Evolutionary conservation across 768 basidiomycete genomes (phyloP), one percentile per base, ranked within the genome.

Genomic region (Psilocybe azurescens): DNA sequence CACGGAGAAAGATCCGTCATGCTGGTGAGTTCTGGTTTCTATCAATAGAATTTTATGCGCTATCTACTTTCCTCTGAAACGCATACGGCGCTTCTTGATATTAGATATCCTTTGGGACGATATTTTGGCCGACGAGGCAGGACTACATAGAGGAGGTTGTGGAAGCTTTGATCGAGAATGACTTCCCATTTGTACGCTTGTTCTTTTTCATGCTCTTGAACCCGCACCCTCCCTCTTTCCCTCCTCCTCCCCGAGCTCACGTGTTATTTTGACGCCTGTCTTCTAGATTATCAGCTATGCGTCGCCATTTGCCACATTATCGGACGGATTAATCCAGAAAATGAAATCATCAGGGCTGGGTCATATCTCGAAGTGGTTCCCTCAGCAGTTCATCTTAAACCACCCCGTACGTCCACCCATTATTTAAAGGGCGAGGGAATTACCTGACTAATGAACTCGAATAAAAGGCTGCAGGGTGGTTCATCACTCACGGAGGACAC

Each of bases 401-500:
- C 62, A 63, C 41, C 53, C 48, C 2, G 62, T 63, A 36, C 4
- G 55, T 38, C 1, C 5, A 47, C 14, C 10, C 46, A 16, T 18
- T 5, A 4, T 16, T 8, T 28, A 24, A 3, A 52, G n/a, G 13
- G 24, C 32, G 5, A 32, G 16, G 16, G 52, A 33, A 11, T 41
- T 32, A 29, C 46, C 41, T 6, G 33, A n/a, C 24, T 14, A 36
- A 9, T 16, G 13, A 9, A 47, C 46, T 24, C 13, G 5, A 13
- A 9, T 14, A 7, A 29, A 36, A 65, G 65, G 65, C 61, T 13
- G 60, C 61, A 0, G 65, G 65, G 10, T 66, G 65, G 65, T 66
- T 66, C 41, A 44, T 66, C 16, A 66, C 65, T 33, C 65, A 66
- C 18, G 48, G 61, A 10, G 65, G 65, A 1, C 61, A 62, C 18